Conservation (phyloP, 148 eudicot genomes). For the Heliamphora exappendiculata region DNA sequence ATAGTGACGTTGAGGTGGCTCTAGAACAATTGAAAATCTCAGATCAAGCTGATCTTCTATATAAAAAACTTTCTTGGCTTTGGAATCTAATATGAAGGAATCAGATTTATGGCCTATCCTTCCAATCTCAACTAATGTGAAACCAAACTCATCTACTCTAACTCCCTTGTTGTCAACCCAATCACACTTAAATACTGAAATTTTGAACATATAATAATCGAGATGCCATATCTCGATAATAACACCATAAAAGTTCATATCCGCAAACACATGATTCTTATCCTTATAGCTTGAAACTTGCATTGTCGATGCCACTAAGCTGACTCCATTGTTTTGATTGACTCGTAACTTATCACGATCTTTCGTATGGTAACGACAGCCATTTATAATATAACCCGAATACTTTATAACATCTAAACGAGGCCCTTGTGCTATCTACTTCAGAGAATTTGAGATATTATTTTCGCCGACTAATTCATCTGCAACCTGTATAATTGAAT, state of each 20-base stretch:
- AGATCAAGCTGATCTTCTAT: background rate
- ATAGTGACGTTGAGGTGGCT: no score
- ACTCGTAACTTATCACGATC: background rate
- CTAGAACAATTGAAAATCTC: background rate
- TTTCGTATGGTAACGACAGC: background rate
- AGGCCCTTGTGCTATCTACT: background rate
- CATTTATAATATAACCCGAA: background rate
- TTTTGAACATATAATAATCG: background rate
- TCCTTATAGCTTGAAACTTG: background rate
- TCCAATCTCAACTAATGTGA: background rate
- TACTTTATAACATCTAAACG: background rate
- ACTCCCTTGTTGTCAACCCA: background rate
- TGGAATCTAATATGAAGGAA: background rate
- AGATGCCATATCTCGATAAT: background rate
- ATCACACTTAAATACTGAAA: background rate
- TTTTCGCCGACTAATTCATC: background rate
- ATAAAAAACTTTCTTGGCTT: background rate
- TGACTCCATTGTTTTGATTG: background rate
- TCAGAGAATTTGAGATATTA: background rate
- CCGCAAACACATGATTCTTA: background rate
- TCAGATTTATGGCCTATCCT: background rate
- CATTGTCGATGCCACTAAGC: background rate
- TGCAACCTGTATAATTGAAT: background rate
- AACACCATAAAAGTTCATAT: background rate
- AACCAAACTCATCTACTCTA: background rate